Base-by-base conservation (phyloP, 805 yeast genomes). In the Candida wancherniae region DNA sequence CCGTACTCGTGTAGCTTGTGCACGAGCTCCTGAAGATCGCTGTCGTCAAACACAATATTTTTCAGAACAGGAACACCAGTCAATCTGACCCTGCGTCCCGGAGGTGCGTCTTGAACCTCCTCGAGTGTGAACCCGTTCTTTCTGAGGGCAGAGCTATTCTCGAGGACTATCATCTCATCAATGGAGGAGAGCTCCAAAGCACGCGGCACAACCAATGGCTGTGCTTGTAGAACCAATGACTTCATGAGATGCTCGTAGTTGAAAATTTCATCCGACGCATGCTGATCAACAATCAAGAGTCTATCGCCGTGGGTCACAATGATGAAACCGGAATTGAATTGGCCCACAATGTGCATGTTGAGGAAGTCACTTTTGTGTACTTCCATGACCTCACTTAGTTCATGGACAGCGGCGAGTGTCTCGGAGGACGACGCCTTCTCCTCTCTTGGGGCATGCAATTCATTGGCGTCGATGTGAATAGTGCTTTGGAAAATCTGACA, bases 251-350 rank as follows among this genome's bases (percentile, higher is more conserved):
- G 65, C 54, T 92, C 98, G 61, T 85, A 92, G 55, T 92, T 92
- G 62, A 50, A 86, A 45, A 88, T 92, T 50, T 92, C 99, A 60
- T 92, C 98, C 43, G 95, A 84, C 1, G 98, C 98, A 61, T 92
- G 99, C 56, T 92, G 99, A 54, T 92, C 99, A 28, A 92, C 71
- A 19, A 92, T 88, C 47, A 92, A 88, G 19, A 90, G 47, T 49
- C 86, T 86, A 15, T 51, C 52, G 3, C 53, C 50, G n/a, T 57
- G 55, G 29, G 77, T 65, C 3, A 74, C 70, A 0, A 84, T 92
- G n/a, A 92, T 85, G 46, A 92, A 92, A 0, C 97, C 98, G n/a
- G 83, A 58, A 53, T 92, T 92, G 61, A 92, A 92, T 57, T 92
- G 98, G 0, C 99, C 99, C 5, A 90, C 74, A 9, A 92, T 60